phyloP scores from a whole-genome alignment of 371 early-diverging fungal genomes.

The Amoeboaphelidium occidentale region DNA sequence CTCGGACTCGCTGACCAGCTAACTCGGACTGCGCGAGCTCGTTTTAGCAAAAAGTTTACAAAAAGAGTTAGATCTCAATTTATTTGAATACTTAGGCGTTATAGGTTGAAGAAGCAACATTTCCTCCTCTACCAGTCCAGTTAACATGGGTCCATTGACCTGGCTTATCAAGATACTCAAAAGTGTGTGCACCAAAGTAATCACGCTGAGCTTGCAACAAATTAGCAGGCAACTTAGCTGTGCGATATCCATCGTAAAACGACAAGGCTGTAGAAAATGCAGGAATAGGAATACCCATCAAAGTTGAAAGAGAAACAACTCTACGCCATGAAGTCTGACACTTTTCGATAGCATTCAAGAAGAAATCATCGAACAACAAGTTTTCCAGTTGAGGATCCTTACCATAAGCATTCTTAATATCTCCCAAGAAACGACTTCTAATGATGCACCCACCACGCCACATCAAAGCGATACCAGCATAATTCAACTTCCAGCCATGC shows the following conservation, averaged over 20 bases:
- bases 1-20: too few species aligned
- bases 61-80: too few species aligned
- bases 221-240: slow-evolving; percentile 73
- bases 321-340: slow-evolving; percentile 72
- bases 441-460: slow-evolving; percentile 99
- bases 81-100: slow-evolving; percentile 9
- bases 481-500: slow-evolving; percentile 83
- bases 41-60: too few species aligned
- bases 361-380: slow-evolving; percentile 81
- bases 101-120: slow-evolving; percentile 23
- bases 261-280: slow-evolving; percentile 71
- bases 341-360: slow-evolving; percentile 57
- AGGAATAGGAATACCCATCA: slow-evolving; percentile 76
- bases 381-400: slow-evolving; percentile 58
- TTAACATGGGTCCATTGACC: slow-evolving; percentile 75
- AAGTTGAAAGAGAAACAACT: slow-evolving; percentile 52
- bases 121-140: slow-evolving; percentile 39
- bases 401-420: slow-evolving; percentile 80
- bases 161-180: slow-evolving; percentile 41
- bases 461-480: slow-evolving; percentile 86
- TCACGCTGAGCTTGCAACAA: slow-evolving; percentile 91
- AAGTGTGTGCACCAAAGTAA: slow-evolving; percentile 97
- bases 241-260: slow-evolving; percentile 91
- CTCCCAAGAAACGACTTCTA: slow-evolving; percentile 72
- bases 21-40: too few species aligned